Percentiles rank a stretch among this genome's conserved stretches.
These are phyloP conservation scores for Solanum acaule DNA, from an alignment of 257 asterid genomes.

Conservation along the genomic window DNA sequence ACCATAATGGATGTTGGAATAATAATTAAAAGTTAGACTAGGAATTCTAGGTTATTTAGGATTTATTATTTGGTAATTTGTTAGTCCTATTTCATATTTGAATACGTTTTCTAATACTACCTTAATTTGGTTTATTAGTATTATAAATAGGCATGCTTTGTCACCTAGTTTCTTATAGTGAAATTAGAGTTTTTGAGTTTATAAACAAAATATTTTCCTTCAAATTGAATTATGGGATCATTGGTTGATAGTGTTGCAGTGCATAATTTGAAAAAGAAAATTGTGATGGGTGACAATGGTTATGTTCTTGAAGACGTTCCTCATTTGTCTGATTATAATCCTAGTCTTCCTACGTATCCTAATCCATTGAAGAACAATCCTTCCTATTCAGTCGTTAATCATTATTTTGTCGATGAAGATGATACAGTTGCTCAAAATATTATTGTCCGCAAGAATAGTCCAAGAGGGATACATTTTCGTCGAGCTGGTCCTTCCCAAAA, in stretches of 20 bases:
- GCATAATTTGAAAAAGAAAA: not conserved
- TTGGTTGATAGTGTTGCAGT: not conserved
- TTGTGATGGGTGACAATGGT: constrained; percentile 32
- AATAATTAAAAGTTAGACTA: no score
- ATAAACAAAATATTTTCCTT: not conserved
- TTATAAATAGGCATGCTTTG: no score
- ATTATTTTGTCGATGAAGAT: constrained; percentile 72
- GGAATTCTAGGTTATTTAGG: not conserved
- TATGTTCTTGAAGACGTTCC: constrained; percentile 59
- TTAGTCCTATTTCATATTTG: no score
- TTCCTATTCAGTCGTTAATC: constrained; percentile 84
- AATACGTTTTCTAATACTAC: no score
- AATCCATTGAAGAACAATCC: constrained; percentile 4
- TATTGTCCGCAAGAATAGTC: constrained; percentile 67
- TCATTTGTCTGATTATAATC: constrained; percentile 47
- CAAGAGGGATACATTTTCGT: constrained; percentile 76
- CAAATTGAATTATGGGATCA: not conserved
- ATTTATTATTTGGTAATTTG: no score
- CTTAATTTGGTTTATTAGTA: no score
- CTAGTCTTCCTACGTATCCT: not conserved
- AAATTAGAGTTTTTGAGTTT: not conserved
- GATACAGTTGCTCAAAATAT: constrained; percentile 71
- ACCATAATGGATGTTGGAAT: not conserved
- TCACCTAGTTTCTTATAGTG: not conserved
- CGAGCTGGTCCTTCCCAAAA: constrained; percentile 94